Percentiles rank a stretch among this genome's conserved stretches.
Conservation (phyloP, 1,139 yeast species). For the Candida albicans region DNA sequence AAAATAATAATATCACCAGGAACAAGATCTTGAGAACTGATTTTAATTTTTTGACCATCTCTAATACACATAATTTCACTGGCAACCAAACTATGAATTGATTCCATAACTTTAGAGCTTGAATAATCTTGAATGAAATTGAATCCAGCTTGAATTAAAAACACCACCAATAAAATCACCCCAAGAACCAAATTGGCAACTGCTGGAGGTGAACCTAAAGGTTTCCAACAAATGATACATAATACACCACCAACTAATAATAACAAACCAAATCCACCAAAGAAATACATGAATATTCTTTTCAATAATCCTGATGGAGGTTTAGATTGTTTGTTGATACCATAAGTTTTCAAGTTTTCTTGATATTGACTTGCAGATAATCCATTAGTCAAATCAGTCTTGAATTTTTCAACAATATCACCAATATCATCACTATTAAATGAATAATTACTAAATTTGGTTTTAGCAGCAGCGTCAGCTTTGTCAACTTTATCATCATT, state of each 20-base stretch:
- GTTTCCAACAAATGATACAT: constrained; percentile 50
- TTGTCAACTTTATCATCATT: no score
- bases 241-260: constrained; percentile 47
- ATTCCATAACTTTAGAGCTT: constrained; percentile 49
- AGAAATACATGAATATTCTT: constrained; percentile 39
- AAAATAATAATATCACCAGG: constrained; percentile 33
- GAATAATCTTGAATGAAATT: constrained; percentile 54
- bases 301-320: constrained; percentile 34
- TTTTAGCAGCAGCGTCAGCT: constrained; percentile 7
- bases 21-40: constrained; percentile 26
- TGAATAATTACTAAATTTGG: constrained; percentile 23
- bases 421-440: constrained; percentile 27
- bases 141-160: constrained; percentile 48
- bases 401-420: constrained; percentile 24
- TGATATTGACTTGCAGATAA: constrained; percentile 17
- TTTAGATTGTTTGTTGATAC: constrained; percentile 39
- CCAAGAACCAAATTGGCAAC: constrained; percentile 49
- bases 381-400: constrained; percentile 20
- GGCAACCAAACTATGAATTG: constrained; percentile 48
- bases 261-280: constrained; percentile 53
- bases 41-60: constrained; percentile 17
- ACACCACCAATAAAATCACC: constrained; percentile 42
- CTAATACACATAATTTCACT: constrained; percentile 28
- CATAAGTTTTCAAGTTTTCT: constrained; percentile 24
- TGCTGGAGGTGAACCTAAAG: constrained; percentile 52